Evolutionary conservation across 345 rosid genomes (phyloP).

Genomic region (Hypericum perforatum): DNA sequence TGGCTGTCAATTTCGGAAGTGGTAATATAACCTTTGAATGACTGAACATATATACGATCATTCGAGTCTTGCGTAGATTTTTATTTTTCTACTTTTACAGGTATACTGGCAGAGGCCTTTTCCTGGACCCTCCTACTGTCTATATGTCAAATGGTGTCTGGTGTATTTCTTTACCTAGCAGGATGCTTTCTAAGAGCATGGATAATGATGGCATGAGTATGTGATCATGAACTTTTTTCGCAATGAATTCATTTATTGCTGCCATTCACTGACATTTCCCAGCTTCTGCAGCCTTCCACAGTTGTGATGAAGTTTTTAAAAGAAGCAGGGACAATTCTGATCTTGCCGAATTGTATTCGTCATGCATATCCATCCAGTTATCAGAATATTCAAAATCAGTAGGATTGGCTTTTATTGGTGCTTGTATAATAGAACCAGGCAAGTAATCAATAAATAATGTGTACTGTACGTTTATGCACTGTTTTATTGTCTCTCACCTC

Average conservation of each 20-base stretch:
- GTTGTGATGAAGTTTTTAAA: conserved; percentile 56
- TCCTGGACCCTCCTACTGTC: conserved; percentile 85
- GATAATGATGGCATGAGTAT: conserved; percentile 33
- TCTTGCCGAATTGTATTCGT: conserved; percentile 50
- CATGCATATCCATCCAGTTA: conserved; percentile 50
- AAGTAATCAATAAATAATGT: conserved; percentile 16
- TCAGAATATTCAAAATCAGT: conserved; percentile 22
- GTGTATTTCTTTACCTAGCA: conserved; percentile 58
- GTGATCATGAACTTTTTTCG: conserved; percentile 10
- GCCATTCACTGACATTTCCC: conserved; percentile 10
- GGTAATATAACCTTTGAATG: no score
- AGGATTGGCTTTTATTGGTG: conserved; percentile 44
- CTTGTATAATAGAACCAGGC: conserved; percentile 93
- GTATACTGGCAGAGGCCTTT: conserved; percentile 91
- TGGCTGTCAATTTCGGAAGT: no score
- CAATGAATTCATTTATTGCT: not conserved
- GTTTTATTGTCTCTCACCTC: no score
- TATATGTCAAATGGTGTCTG: conserved; percentile 48
- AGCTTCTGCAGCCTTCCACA: conserved; percentile 45
- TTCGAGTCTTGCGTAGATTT: not conserved
- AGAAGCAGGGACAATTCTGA: conserved; percentile 51
- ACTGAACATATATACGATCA: no score
- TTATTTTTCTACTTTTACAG: conserved; percentile 25
- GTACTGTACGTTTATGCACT: not conserved
- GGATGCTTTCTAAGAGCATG: conserved; percentile 23